phyloP scores from a whole-genome alignment of 352 stramenopile species.

The Blastocystis sp. region DNA sequence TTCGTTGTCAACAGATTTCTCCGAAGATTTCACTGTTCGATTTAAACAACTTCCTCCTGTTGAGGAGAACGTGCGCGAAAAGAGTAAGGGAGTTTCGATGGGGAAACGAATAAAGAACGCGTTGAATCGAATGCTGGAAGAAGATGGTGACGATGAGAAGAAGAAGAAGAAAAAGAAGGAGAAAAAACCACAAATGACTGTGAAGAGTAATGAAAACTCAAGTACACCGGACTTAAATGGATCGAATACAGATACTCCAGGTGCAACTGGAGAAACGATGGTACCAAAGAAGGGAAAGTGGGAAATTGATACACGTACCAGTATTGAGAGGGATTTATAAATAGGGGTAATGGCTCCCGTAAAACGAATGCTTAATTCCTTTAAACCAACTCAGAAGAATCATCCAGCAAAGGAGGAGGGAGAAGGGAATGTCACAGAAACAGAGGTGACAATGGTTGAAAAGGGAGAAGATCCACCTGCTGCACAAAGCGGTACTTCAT shows the following conservation, averaged over 20 bases:
- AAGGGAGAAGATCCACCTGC: background rate
- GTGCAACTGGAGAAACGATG: background rate
- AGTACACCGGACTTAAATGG: background rate
- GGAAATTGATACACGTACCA: constrained; percentile 36
- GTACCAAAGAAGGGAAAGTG: constrained; percentile 14
- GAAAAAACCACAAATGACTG: background rate
- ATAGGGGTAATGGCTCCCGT: constrained; percentile 51
- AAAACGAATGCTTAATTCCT: constrained; percentile 50
- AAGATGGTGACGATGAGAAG: constrained; percentile 16
- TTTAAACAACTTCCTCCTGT: background rate
- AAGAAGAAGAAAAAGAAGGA: background rate
- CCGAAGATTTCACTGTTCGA: background rate
- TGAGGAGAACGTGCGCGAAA: background rate
- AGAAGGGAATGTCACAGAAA: background rate
- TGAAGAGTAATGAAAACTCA: background rate
- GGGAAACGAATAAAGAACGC: background rate
- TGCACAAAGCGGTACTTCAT: background rate
- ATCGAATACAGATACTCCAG: background rate
- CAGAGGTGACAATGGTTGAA: background rate
- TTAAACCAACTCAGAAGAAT: constrained; percentile 21
- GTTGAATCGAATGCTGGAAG: background rate
- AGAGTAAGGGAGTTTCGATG: constrained; percentile 40
- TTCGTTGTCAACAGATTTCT: background rate
- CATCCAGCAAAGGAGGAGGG: background rate
- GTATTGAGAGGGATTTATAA: background rate